Percentiles rank a stretch among this genome's conserved stretches.
Conservation (phyloP, 2,329 filamentous ascomycete species). For the Aspergillus fumigatus region DNA sequence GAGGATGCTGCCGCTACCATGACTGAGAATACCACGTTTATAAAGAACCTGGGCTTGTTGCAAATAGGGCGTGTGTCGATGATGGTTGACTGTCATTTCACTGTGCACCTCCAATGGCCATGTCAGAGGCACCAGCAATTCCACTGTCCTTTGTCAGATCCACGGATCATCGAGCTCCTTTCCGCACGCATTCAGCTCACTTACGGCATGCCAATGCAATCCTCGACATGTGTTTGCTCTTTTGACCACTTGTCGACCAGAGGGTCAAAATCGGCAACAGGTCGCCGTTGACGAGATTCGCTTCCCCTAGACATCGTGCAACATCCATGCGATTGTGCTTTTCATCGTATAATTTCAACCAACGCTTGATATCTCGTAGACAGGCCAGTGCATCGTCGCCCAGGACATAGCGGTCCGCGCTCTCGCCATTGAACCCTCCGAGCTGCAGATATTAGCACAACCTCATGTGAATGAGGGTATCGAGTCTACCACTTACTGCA, state of each 20-base stretch:
- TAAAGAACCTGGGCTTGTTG: conserved; percentile 84
- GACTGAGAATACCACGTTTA: conserved; percentile 83
- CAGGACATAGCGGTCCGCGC: conserved; percentile 78
- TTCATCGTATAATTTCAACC: conserved; percentile 91
- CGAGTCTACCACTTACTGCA: conserved; percentile 60
- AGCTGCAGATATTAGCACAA: conserved; percentile 52
- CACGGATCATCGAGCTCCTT: conserved; percentile 1
- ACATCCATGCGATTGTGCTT: conserved; percentile 93
- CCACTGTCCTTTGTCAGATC: conserved; percentile 49
- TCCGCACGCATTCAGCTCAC: conserved; percentile 13
- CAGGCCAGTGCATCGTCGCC: conserved; percentile 92
- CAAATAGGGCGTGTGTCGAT: conserved; percentile 84
- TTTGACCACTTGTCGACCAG: conserved; percentile 69
- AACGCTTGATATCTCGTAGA: conserved; percentile 88
- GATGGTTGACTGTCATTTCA: conserved; percentile 86
- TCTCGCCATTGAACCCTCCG: conserved; percentile 73
- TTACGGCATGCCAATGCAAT: conserved; percentile 72
- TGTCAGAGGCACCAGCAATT: conserved; percentile 85
- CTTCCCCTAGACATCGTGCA: conserved; percentile 83
- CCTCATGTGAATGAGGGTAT: conserved; percentile 3
- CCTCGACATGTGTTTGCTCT: conserved; percentile 71
- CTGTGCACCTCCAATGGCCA: conserved; percentile 84
- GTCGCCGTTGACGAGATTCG: conserved; percentile 87
- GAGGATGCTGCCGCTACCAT: conserved; percentile 70
- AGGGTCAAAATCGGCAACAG: conserved; percentile 80